These are phyloP conservation scores for Delonix regia DNA, from an alignment of 306 rosid species.

Conservation along the genomic window DNA sequence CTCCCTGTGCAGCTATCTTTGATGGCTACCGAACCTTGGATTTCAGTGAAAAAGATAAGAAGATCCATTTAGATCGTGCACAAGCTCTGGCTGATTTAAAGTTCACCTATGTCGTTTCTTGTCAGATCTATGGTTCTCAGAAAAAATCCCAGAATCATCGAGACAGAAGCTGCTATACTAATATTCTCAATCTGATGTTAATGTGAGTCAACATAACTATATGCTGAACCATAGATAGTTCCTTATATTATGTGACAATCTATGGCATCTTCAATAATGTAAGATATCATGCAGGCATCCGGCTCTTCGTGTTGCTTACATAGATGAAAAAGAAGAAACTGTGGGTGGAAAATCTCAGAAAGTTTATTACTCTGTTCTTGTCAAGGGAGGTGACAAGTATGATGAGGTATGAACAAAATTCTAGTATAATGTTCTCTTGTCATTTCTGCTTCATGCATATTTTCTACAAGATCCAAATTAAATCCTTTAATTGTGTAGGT, in stretches of 20 bases:
- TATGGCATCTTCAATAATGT: constrained; percentile 19
- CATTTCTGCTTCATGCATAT: constrained; percentile 1
- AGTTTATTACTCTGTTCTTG: constrained; percentile 59
- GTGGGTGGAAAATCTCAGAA: constrained; percentile 48
- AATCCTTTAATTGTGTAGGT: constrained; percentile 1
- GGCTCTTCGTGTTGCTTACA: constrained; percentile 74
- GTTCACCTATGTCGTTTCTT: constrained; percentile 76
- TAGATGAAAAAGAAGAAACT: constrained; percentile 63
- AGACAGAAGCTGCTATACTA: constrained; percentile 52
- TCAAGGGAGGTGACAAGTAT: constrained; percentile 71
- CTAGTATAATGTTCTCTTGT: neutral
- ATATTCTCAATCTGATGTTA: constrained; percentile 66
- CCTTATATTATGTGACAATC: neutral
- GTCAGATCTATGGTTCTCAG: constrained; percentile 69
- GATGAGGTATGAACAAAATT: constrained; percentile 61
- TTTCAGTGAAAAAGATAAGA: constrained; percentile 16
- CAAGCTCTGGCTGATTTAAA: constrained; percentile 73
- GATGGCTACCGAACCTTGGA: constrained; percentile 43
- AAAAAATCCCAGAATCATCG: constrained; percentile 48
- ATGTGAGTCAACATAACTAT: constrained; percentile 48
- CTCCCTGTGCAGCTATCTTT: constrained; percentile 45
- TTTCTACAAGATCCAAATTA: neutral
- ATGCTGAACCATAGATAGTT: neutral
- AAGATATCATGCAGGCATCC: constrained; percentile 48
- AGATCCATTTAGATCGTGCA: constrained; percentile 41